Evolutionary conservation across 345 rosid genomes (phyloP).

Genomic region (Linum tenue): DNA sequence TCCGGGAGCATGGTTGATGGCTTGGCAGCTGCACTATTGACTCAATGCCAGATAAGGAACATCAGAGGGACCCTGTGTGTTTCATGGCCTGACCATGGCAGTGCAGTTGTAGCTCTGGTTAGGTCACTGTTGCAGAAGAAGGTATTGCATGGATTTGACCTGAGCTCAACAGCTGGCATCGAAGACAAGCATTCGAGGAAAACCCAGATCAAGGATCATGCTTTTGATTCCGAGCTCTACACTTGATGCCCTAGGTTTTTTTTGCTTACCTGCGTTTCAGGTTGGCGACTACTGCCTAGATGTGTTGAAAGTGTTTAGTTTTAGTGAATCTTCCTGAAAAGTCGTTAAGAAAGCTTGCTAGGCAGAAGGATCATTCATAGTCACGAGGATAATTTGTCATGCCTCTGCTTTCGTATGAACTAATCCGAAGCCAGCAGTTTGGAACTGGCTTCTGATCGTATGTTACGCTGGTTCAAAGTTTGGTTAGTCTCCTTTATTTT

Average conservation of each 20-base stretch:
- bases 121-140: constrained; percentile 39
- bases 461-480: too few relatives aligned
- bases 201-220: constrained; percentile 29
- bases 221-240: constrained; percentile 50
- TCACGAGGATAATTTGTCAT: too few relatives aligned
- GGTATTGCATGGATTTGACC: constrained; percentile 39
- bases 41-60: constrained; percentile 63
- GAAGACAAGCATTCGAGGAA: constrained; percentile 21
- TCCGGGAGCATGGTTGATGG: constrained; percentile 88
- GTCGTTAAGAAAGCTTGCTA: too few relatives aligned
- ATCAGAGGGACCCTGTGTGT: constrained; percentile 61
- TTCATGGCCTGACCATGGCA: constrained; percentile 71
- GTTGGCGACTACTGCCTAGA: too few relatives aligned
- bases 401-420: too few relatives aligned
- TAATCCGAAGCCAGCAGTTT: too few relatives aligned
- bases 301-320: too few relatives aligned
- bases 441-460: too few relatives aligned
- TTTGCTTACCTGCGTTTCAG: not conserved
- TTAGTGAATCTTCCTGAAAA: too few relatives aligned
- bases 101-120: constrained; percentile 39
- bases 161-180: constrained; percentile 16
- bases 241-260: constrained; percentile 23
- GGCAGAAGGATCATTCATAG: too few relatives aligned
- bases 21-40: constrained; percentile 68
- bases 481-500: too few relatives aligned